phyloP scores from a whole-genome alignment of 345 rosid species.

The Pseudoturritis turrita region DNA sequence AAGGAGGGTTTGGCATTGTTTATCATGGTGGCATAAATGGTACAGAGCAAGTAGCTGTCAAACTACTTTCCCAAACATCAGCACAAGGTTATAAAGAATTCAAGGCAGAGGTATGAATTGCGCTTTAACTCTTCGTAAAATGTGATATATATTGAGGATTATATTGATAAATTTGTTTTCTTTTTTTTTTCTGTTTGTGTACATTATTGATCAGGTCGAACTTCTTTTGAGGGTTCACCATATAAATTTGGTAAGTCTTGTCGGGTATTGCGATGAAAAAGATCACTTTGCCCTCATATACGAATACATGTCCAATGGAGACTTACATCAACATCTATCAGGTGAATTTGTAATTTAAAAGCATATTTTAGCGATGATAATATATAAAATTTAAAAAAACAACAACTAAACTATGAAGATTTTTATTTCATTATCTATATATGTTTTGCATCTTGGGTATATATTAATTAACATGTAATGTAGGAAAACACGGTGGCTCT shows the following conservation, averaged over 20 bases:
- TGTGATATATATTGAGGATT: background rate
- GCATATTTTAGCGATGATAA: background rate
- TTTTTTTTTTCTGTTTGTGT: background rate
- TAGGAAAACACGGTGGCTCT: conserved; percentile 14
- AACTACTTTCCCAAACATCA: conserved; percentile 21
- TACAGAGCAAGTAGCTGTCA: conserved; percentile 24
- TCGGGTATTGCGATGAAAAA: conserved; percentile 37
- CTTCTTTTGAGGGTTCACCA: conserved; percentile 41
- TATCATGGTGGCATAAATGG: conserved; percentile 37
- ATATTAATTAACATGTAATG: background rate
- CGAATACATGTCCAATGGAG: conserved; percentile 43
- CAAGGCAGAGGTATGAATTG: conserved; percentile 13
- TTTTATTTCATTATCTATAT: background rate
- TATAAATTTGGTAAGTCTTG: conserved; percentile 32
- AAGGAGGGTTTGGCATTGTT: conserved; percentile 59
- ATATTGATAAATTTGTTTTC: background rate
- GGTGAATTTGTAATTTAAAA: background rate
- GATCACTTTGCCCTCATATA: conserved; percentile 33
- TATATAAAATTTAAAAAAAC: background rate
- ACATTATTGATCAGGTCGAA: conserved; percentile 21
- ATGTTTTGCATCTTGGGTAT: background rate
- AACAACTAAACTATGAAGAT: background rate
- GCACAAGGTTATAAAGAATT: conserved; percentile 26
- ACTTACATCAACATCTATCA: conserved; percentile 24
- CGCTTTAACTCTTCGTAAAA: background rate